Conservation (phyloP, 257 asterid species). For the Nicotiana otophora region DNA sequence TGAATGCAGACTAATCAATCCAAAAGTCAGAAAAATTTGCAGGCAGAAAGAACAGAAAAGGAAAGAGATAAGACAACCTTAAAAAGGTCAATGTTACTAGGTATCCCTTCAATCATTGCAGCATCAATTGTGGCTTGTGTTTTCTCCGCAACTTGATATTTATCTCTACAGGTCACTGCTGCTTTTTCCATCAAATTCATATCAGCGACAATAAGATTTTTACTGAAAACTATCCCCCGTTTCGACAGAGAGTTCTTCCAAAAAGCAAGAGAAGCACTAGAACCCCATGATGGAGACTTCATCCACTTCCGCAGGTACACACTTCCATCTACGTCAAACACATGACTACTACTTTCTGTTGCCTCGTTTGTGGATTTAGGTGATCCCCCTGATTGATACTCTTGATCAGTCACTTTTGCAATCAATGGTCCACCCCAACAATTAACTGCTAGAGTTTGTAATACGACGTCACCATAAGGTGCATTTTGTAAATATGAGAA, state of each 20-base stretch:
- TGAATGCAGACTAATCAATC: background rate
- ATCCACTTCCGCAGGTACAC: slow-evolving; percentile 83
- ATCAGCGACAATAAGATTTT: slow-evolving; percentile 71
- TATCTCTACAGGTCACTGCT: slow-evolving; percentile 61
- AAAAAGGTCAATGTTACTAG: slow-evolving; percentile 91
- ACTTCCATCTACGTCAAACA: slow-evolving; percentile 79
- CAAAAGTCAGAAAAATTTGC: background rate
- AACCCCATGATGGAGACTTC: slow-evolving; percentile 82
- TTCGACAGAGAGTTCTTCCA: slow-evolving; percentile 52
- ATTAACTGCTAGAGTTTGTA: slow-evolving; percentile 82
- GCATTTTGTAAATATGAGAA: slow-evolving; percentile 66
- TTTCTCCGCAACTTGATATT: slow-evolving; percentile 64
- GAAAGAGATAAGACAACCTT: slow-evolving; percentile 42
- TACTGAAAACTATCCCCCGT: slow-evolving; percentile 70
- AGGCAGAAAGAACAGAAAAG: background rate
- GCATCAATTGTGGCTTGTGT: slow-evolving; percentile 95
- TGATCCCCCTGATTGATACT: slow-evolving; percentile 20
- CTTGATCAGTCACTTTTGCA: slow-evolving; percentile 30
- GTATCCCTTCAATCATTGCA: slow-evolving; percentile 96
- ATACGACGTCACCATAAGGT: slow-evolving; percentile 76
- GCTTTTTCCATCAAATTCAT: slow-evolving; percentile 72
- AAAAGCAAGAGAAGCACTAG: slow-evolving; percentile 63
- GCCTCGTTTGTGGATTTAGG: slow-evolving; percentile 31
- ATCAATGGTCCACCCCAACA: slow-evolving; percentile 82
- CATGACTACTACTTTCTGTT: slow-evolving; percentile 42